These are phyloP conservation scores for Aspergillus homomorphus DNA, from an alignment of 495 filamentous ascomycete species.

Conservation along the genomic window DNA sequence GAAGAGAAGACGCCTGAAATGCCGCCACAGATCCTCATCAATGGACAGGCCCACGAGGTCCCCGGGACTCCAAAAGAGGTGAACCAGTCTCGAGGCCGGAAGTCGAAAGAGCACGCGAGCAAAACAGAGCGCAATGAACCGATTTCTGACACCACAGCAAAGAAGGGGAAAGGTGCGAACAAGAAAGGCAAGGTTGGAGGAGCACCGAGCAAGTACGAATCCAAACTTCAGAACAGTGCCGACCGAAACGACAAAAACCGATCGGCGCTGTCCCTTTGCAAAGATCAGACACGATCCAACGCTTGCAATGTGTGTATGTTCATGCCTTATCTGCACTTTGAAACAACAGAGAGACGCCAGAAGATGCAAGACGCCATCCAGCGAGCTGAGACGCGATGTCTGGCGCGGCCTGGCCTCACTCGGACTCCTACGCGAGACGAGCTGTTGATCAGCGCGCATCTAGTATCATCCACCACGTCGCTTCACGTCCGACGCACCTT, in stretches of 20 bases:
- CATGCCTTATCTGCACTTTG: constrained; percentile 70
- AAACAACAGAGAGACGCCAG: constrained; percentile 53
- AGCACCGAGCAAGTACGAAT: constrained; percentile 30
- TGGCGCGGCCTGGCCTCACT: constrained; percentile 23
- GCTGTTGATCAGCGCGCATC: constrained; percentile 61
- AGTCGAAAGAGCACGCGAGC: constrained; percentile 26
- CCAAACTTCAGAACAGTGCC: constrained; percentile 34
- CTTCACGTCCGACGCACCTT: constrained; percentile 67
- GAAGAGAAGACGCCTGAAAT: constrained; percentile 27
- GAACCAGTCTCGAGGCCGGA: constrained; percentile 14
- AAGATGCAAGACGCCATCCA: constrained; percentile 61
- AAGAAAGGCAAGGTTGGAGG: constrained; percentile 41
- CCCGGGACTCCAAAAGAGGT: constrained; percentile 1
- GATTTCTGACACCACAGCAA: constrained; percentile 26
- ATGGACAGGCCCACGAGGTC: constrained; percentile 14
- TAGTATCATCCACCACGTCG: constrained; percentile 50
- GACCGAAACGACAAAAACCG: constrained; percentile 23
- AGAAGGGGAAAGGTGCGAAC: constrained; percentile 35
- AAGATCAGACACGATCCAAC: constrained; percentile 26
- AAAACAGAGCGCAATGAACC: constrained; percentile 32
- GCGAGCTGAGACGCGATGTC: constrained; percentile 36
- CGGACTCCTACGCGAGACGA: constrained; percentile 49
- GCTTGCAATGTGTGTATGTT: constrained; percentile 55
- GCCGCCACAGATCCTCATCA: constrained; percentile 21
- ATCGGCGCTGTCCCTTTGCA: constrained; percentile 26